These are phyloP conservation scores for Violaceomyces palustris DNA, from an alignment of 1,284 basidiomycete species.

Conservation along the genomic window DNA sequence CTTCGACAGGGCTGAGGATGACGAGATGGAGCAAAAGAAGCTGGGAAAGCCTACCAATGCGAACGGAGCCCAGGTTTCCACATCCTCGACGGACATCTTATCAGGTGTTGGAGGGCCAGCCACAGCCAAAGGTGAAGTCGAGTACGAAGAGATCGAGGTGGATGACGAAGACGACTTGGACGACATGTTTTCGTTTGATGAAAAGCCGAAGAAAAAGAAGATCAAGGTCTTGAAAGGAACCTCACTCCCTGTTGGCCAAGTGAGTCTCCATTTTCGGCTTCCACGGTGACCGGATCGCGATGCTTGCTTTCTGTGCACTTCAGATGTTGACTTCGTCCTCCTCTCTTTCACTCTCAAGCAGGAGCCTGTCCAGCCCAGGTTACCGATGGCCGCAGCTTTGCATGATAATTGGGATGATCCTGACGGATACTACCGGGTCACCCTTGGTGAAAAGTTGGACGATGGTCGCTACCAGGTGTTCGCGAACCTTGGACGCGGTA, in stretches of 20 bases:
- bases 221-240: slow-evolving; percentile 39
- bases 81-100: neutral
- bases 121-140: slow-evolving; percentile 14
- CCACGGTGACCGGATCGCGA: no score
- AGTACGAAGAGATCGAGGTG: slow-evolving; percentile 45
- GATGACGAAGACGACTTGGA: slow-evolving; percentile 43
- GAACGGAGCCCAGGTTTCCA: neutral
- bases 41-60: neutral
- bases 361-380: no score
- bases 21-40: slow-evolving; percentile 6
- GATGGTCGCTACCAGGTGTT: slow-evolving; percentile 93
- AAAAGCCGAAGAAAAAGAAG: slow-evolving; percentile 16
- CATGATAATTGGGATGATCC: slow-evolving; percentile 65
- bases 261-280: no score
- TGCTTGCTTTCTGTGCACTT: neutral
- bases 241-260: no score
- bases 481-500: slow-evolving; percentile 89
- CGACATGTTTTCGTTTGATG: slow-evolving; percentile 49
- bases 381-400: slow-evolving; percentile 36
- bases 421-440: slow-evolving; percentile 93
- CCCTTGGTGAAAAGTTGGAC: slow-evolving; percentile 81
- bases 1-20: slow-evolving; percentile 20
- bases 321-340: neutral
- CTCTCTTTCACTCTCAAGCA: no score
- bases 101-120: neutral